Evolutionary conservation across 2,329 filamentous ascomycete species (phyloP).

Genomic region (Grosmannia penicillata): DNA sequence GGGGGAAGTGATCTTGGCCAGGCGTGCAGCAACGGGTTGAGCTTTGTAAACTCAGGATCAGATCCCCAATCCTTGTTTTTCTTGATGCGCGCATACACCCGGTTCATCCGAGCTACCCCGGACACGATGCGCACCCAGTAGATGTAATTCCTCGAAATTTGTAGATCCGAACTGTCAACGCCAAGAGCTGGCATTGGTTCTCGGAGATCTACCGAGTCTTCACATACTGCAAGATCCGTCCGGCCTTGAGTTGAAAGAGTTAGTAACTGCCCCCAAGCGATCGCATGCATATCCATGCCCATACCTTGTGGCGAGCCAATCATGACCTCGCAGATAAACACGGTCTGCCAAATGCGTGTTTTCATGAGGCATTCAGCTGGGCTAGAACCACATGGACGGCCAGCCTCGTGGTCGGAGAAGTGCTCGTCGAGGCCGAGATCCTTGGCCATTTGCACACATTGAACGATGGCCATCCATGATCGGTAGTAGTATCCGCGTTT

Average conservation of each 20-base stretch:
- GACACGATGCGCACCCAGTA: constrained; percentile 66
- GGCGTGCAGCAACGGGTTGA: constrained; percentile 60
- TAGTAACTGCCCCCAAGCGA: background rate
- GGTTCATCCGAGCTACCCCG: constrained; percentile 64
- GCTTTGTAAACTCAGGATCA: constrained; percentile 66
- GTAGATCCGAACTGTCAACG: constrained; percentile 59
- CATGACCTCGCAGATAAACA: constrained; percentile 81
- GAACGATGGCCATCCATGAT: constrained; percentile 92
- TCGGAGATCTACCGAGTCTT: constrained; percentile 62
- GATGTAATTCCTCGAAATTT: constrained; percentile 69
- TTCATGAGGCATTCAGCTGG: constrained; percentile 68
- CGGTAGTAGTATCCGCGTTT: constrained; percentile 93
- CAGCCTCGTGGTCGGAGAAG: constrained; percentile 60
- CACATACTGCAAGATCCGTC: constrained; percentile 60
- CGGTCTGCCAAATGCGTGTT: constrained; percentile 77
- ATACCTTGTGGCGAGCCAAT: constrained; percentile 84
- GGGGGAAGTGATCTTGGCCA: constrained; percentile 67
- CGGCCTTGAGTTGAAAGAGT: constrained; percentile 36
- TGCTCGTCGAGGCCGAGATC: constrained; percentile 85
- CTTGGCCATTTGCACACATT: constrained; percentile 84
- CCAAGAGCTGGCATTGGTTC: constrained; percentile 49
- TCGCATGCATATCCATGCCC: constrained; percentile 1
- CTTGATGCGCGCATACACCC: constrained; percentile 57
- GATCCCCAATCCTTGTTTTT: constrained; percentile 65
- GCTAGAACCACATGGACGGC: constrained; percentile 52